phyloP scores from a whole-genome alignment of 169 alveolate species.

The Eimeria maxima region DNA sequence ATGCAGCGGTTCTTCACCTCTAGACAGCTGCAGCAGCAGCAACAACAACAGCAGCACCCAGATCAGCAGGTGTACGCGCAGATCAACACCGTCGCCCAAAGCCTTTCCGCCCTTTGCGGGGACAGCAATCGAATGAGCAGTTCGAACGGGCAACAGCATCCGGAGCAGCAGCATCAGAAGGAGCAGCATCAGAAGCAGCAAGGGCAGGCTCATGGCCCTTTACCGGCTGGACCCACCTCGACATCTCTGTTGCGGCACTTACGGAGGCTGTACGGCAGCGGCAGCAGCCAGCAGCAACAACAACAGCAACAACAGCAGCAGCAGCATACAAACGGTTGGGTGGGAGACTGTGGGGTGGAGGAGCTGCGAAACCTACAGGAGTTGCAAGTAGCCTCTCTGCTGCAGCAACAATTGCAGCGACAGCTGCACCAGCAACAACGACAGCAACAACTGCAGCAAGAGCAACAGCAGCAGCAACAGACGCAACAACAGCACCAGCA shows the following conservation, averaged over 20 bases:
- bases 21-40: too few relatives aligned
- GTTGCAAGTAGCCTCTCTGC: slow-evolving; percentile 31
- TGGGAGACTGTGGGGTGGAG: neutral
- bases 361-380: slow-evolving; percentile 17
- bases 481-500: slow-evolving; percentile 4
- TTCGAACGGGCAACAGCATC: neutral
- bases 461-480: neutral
- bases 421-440: slow-evolving; percentile 39
- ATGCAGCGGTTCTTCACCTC: slow-evolving; percentile 19
- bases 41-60: slow-evolving; percentile 10
- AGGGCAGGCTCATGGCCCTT: neutral
- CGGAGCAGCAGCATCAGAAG: neutral
- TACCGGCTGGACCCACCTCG: neutral
- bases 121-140: neutral
- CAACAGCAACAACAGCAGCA: neutral
- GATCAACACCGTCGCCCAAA: neutral
- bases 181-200: slow-evolving; percentile 32
- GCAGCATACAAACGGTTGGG: neutral
- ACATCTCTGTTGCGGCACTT: slow-evolving; percentile 26
- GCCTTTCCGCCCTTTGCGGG: neutral
- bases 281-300: neutral
- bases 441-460: neutral
- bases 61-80: slow-evolving; percentile 5
- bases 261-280: slow-evolving; percentile 48
- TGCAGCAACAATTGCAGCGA: slow-evolving; percentile 24